Conservation (phyloP, 1,284 basidiomycete species). For the Cerioporus squamosus region DNA sequence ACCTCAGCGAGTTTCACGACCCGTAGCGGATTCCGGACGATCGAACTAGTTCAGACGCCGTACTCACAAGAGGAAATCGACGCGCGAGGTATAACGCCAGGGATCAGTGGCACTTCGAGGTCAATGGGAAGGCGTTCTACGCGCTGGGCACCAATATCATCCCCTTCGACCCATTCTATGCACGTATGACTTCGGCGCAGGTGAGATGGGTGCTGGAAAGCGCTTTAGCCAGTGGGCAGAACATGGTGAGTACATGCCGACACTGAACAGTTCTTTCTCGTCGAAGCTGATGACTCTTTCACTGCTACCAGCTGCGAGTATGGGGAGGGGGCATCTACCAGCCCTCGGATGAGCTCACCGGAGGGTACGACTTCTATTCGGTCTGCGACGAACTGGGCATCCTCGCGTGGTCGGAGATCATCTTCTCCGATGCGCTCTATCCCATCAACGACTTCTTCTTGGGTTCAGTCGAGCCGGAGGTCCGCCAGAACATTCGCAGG, state of each 20-base stretch:
- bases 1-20: slow-evolving; percentile 37
- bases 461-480: slow-evolving; percentile 57
- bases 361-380: slow-evolving; percentile 60
- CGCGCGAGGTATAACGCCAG: slow-evolving; percentile 54
- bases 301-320: slow-evolving; percentile 47
- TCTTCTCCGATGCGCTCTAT: slow-evolving; percentile 65
- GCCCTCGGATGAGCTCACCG: slow-evolving; percentile 44
- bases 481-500: slow-evolving; percentile 60
- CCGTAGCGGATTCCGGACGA: slow-evolving; percentile 62
- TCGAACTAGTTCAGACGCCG: slow-evolving; percentile 52
- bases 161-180: slow-evolving; percentile 64
- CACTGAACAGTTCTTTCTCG: not conserved
- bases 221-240: slow-evolving; percentile 57
- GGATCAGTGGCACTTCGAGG: slow-evolving; percentile 64
- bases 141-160: slow-evolving; percentile 61
- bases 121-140: slow-evolving; percentile 61
- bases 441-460: slow-evolving; percentile 59
- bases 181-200: slow-evolving; percentile 52
- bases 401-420: slow-evolving; percentile 67
- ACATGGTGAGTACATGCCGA: slow-evolving; percentile 48
- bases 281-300: not conserved
- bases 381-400: slow-evolving; percentile 68
- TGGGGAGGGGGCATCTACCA: slow-evolving; percentile 58
- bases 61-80: slow-evolving; percentile 50
- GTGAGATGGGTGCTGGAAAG: slow-evolving; percentile 62